phyloP scores from a whole-genome alignment of 352 stramenopile species.

The Elongisporangium anandrum region DNA sequence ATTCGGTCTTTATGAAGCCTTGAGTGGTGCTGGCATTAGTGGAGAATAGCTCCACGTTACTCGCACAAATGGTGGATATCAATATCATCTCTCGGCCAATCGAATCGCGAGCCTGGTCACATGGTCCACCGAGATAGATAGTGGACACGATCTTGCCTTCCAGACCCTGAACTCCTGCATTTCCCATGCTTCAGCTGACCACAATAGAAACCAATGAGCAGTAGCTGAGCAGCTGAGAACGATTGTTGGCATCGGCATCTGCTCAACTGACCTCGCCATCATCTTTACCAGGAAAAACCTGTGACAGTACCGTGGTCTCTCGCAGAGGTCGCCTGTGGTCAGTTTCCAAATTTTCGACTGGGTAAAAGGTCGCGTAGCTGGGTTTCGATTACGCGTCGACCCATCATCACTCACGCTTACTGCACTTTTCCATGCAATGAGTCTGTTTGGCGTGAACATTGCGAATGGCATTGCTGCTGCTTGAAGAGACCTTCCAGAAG shows the following conservation, averaged over 20 bases:
- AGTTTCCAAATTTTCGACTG: background rate
- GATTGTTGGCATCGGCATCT: background rate
- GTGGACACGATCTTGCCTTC: background rate
- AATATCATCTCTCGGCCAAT: background rate
- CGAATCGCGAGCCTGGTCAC: background rate
- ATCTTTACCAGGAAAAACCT: background rate
- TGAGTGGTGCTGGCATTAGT: no score
- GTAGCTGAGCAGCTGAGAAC: background rate
- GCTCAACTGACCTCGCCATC: no score
- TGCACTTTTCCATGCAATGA: no score
- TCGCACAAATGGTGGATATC: no score
- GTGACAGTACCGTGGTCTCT: background rate
- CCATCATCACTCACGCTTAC: background rate
- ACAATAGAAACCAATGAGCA: no score
- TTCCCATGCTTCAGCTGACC: background rate
- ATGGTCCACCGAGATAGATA: background rate
- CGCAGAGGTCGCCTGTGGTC: background rate
- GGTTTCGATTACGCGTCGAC: background rate
- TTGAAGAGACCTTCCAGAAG: no score
- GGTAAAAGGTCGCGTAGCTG: background rate
- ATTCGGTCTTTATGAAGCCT: background rate
- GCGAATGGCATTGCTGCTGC: no score
- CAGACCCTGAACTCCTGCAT: background rate
- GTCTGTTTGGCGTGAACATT: no score
- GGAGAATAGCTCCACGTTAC: no score